Percentiles rank a stretch among this genome's conserved stretches.
phyloP scores from a whole-genome alignment of 116 monocot species.

The Zostera marina region DNA sequence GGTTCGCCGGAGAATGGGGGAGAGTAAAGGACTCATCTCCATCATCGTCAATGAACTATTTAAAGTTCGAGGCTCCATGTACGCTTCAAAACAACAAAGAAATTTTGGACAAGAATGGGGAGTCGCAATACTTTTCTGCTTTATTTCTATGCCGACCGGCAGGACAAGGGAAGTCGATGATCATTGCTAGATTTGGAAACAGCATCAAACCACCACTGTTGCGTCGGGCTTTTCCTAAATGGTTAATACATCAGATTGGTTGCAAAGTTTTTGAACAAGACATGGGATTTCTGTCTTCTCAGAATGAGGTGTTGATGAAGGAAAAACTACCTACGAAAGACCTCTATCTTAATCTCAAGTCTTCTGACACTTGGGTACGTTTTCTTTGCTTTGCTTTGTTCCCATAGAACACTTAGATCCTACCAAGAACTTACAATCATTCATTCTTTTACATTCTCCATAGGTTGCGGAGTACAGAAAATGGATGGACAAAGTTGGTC shows the following conservation, averaged over 20 bases:
- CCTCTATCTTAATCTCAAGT: conserved; percentile 51
- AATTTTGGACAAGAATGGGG: conserved; percentile 38
- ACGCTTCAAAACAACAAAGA: conserved; percentile 44
- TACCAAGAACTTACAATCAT: too few relatives aligned
- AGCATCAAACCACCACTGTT: conserved; percentile 10
- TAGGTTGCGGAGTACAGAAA: conserved; percentile 52
- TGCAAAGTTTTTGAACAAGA: conserved; percentile 63
- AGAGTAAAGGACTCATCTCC: conserved; percentile 11
- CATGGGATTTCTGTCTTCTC: conserved; percentile 73
- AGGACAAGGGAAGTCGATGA: conserved; percentile 72
- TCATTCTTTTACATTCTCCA: neutral
- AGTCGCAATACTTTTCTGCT: conserved; percentile 34
- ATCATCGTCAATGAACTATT: conserved; percentile 15
- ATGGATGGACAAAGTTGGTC: conserved; percentile 69
- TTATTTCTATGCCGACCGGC: conserved; percentile 58
- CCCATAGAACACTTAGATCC: too few relatives aligned
- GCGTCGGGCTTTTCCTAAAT: conserved; percentile 33
- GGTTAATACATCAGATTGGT: conserved; percentile 58
- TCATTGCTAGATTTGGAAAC: conserved; percentile 54
- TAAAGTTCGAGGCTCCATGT: conserved; percentile 62
- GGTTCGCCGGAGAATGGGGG: conserved; percentile 57
- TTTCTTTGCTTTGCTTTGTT: too few relatives aligned
- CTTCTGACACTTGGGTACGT: conserved; percentile 51
- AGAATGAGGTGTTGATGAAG: conserved; percentile 55
- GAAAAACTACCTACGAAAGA: conserved; percentile 41